phyloP scores from a whole-genome alignment of 495 filamentous ascomycete species.

The Penicillium angulare region DNA sequence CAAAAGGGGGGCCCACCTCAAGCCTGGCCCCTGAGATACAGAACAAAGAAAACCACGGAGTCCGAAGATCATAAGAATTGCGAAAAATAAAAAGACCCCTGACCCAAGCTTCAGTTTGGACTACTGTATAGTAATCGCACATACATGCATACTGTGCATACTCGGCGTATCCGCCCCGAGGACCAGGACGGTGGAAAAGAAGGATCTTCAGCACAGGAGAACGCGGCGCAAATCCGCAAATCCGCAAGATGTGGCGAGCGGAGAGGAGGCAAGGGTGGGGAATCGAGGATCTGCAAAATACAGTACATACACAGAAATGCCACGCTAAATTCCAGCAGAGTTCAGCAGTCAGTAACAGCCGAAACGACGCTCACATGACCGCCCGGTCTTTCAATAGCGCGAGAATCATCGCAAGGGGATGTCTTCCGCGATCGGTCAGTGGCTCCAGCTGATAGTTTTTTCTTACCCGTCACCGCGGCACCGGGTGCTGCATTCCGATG shows the following conservation, averaged over 20 bases:
- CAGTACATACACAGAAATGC: neutral
- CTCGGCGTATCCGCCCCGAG: no score
- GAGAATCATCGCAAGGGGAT: constrained; percentile 22
- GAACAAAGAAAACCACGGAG: neutral
- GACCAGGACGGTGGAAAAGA: neutral
- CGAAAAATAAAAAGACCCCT: neutral
- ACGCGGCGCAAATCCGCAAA: neutral
- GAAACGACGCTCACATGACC: constrained; percentile 34
- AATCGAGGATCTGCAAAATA: neutral
- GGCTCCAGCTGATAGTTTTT: constrained; percentile 16
- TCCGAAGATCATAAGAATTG: neutral
- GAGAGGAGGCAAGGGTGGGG: neutral
- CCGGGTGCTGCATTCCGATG: constrained; percentile 39
- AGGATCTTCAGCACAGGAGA: neutral
- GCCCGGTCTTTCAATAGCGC: constrained; percentile 24
- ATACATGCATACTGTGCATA: no score
- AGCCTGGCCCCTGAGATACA: neutral
- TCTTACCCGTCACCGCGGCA: constrained; percentile 43
- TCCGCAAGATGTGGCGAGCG: neutral
- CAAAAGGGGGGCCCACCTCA: neutral
- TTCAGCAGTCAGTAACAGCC: no score
- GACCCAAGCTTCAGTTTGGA: neutral
- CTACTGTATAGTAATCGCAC: neutral
- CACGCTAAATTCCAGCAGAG: no score
- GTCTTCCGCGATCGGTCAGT: constrained; percentile 13